Base-by-base conservation (phyloP, 2,329 filamentous ascomycete genomes). In the Diaporthe aspalathi region DNA sequence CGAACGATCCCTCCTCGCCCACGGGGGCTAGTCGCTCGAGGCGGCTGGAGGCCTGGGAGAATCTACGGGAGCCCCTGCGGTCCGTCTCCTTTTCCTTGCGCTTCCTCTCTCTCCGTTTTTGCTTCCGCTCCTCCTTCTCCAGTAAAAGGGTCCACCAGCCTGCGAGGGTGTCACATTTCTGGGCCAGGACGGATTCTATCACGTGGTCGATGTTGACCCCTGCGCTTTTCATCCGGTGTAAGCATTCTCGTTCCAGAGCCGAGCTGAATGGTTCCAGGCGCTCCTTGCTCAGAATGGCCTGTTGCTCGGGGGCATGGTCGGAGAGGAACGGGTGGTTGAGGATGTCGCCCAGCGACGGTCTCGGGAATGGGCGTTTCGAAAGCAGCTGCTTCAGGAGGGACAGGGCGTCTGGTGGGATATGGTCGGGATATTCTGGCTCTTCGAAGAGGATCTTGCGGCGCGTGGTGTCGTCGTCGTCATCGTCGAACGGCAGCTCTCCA, bases 131-230 rank as follows among this genome's bases (percentile, higher is more conserved):
- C 79, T 99, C 96, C 80, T 98, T 99, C 78, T 98, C 96, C 12
- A 98, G 90, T 49, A 99, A 83, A 35, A 99, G 82, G 3, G 94
- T 93, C 96, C 96, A 99, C 96, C 96, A 99, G 7, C 96, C 96
- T 65, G 94, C 94, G 62, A 99, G 84, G 7, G 92, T 89, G 81
- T 99, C 95, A 78, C 96, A 98, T 74, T 94, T 89, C 79, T 97
- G 94, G 5, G 94, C 90, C 45, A 97, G 82, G 3, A 99, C 96
- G 76, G 96, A 97, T 79, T 98, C 95, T 74, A 98, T 95, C 9
- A 99, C 94, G 73, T 92, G 89, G 79, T 99, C 96, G 71, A 97
- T 96, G 77, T 98, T 93, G 29, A 98, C 94, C 0, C 96, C 96
- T 6, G 96, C 94, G 75, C 93, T 93, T 72, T 93, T 92, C 95